Evolutionary conservation across 1,284 basidiomycete species (phyloP), one percentile per base, ranked within the genome.

Genomic region (Rhodotorula sp.): DNA sequence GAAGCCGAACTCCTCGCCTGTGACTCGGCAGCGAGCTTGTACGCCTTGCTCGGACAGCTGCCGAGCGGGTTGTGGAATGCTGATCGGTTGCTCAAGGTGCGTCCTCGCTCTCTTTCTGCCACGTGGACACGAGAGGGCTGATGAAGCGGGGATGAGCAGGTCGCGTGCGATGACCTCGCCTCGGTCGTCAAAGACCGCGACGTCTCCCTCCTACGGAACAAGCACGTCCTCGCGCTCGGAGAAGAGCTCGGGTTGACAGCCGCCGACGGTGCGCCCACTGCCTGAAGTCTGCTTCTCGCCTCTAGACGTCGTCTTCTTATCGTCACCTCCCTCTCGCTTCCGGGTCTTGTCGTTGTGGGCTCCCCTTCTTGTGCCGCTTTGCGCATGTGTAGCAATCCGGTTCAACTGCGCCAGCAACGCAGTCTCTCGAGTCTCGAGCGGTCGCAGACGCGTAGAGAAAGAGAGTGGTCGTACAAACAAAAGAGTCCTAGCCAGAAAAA

Each of bases 31-130:
- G 88, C 90, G 0, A 89, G 90, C 3, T 86, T 97, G 13, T 97
- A 97, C 77, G 88, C 91, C 15, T 86, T 90, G 19, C 82, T 97
- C 58, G 89, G 92, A 76, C 89, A 89, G 74, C 82, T 95, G 74
- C 94, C 95, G 1, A 91, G 90, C 20, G 84, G 93, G 63, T 88
- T 94, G 84, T 97, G 94, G 89, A 87, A 92, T 71, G 88, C 91
- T 1, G 94, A 97, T 79, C 90, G 88, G 79, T 83, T 99, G 4
- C 83, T 98, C 58, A 89, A 90, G 83, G 92, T 93, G 72, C 57
- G 86, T 76, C 4, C 36, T 46, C 1, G 47, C 29, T 51, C 27
- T 62, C 24, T 24, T 32, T 57, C 57, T 48, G 39, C 39, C 51
- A 24, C 6, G 22, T 13, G 11, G 15, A 29, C 6, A 17, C 19